A percentile compares a stretch with the other conserved stretches of the same genome.
phyloP scores from a whole-genome alignment of 192 early-diverging fungal genomes.

The Linnemannia exigua region DNA sequence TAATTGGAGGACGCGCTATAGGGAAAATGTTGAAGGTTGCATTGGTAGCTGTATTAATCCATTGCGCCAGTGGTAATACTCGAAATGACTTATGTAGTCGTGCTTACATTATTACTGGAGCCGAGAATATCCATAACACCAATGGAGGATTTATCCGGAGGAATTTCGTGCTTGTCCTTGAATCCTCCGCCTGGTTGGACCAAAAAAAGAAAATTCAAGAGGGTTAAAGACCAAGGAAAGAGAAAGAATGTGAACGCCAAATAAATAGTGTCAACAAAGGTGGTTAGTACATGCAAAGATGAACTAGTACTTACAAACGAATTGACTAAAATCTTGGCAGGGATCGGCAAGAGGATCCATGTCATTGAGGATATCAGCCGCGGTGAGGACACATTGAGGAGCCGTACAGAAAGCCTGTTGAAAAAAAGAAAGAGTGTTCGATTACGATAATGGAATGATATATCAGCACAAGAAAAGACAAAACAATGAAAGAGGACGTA shows the following conservation, averaged over 20 bases:
- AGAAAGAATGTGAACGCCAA: background rate
- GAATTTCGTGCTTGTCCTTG: slow-evolving; percentile 3
- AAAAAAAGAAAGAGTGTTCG: background rate
- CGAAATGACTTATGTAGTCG: background rate
- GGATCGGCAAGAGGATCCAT: slow-evolving; percentile 69
- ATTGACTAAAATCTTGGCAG: slow-evolving; percentile 77
- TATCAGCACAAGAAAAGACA: background rate
- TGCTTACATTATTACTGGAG: background rate
- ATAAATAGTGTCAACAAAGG: background rate
- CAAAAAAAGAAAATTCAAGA: too few relatives aligned
- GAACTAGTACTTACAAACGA: slow-evolving; percentile 66
- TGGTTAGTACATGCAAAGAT: too few relatives aligned
- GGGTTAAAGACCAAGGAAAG: background rate
- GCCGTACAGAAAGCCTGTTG: slow-evolving; percentile 61
- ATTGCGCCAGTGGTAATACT: background rate
- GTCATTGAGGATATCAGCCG: slow-evolving; percentile 61
- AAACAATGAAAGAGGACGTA: too few relatives aligned
- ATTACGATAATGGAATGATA: background rate
- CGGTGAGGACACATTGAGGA: slow-evolving; percentile 61
- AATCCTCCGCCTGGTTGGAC: slow-evolving; percentile 20
- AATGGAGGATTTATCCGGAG: background rate
- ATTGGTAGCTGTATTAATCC: too few relatives aligned
- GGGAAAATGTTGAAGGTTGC: background rate
- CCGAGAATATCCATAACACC: background rate
- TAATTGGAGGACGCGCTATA: slow-evolving; percentile 54